Evolutionary conservation across 495 filamentous ascomycete genomes (phyloP), one percentile per base, ranked within the genome.

Genomic region (Penicillium longicatenatum): DNA sequence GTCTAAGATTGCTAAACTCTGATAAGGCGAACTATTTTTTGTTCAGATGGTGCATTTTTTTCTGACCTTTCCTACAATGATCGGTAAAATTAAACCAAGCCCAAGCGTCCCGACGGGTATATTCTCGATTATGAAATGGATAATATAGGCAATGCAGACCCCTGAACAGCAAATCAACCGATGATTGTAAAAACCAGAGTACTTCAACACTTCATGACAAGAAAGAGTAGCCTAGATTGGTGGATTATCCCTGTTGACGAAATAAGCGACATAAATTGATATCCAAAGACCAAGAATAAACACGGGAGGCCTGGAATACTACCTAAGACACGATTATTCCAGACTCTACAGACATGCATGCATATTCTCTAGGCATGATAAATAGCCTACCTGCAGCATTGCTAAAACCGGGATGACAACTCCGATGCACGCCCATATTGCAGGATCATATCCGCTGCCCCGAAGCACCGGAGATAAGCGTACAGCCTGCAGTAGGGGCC

Each of bases 391-490:
- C 37, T 39, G 37, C 37, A 39, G 0, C 37, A 6, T 14, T 39
- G 16, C 37, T 17, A 39, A 39, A 14, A 11, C 12, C 41, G 41
- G 42, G 19, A 21, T 45, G 3, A 19, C 12, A 17, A 20, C 2
- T 45, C 42, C 12, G 14, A 29, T n/a, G 45, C 24, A 48, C 11
- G 45, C 9, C 20, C 24, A 10, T 22, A n/a, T 2, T 46, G 4
- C 44, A 26, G 44, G 8, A 33, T 50, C 29, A 39, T 51, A 50
- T 51, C 7, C 33, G 49, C 33, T 21, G 12, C 46, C 10, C 48
- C 48, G 48, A 39, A 35, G 1, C n/a, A 3, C 30, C 30, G 48
- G n/a, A 51, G 48, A 51, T 51, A 51, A 51, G 46, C 55, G 24
- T 50, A 12, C 55, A 37, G 33, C 47, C 10, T 26, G 24, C 10